Evolutionary conservation across 1,284 basidiomycete genomes (phyloP), one percentile per base, ranked within the genome.

Genomic region (Trichosporon asahii): DNA sequence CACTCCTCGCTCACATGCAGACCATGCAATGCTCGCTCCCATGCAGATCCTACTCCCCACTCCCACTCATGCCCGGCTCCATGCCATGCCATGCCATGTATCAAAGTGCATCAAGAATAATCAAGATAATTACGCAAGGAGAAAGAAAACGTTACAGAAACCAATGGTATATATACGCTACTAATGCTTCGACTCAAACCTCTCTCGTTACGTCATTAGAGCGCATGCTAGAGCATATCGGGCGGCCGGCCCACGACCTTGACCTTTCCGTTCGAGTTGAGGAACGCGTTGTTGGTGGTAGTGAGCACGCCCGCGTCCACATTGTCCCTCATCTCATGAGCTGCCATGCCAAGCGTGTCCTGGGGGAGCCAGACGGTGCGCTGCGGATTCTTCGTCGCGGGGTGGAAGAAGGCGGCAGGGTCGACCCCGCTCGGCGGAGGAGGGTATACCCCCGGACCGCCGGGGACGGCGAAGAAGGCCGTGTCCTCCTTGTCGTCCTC

Each of bases 361-460:
- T 81, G 79, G 14, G 94, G 91, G 66, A 96, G 82, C 94, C 95
- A 97, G 46, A 97, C 84, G 11, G 88, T 85, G 69, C 88, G 86
- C 82, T 93, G 91, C 57, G 90, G 88, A 66, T 90, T 87, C 66
- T 89, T 89, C 12, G 89, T 86, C 11, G 91, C 92, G 15, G 93
- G 93, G 76, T 94, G 93, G 67, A 90, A 89, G 84, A 95, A 96
- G 0, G 85, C 82, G 33, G 79, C 72, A 0, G 76, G 77, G 68
- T 83, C 80, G 61, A 79, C 71, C 12, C 77, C 77, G 18, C 73
- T 70, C 18, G 25, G 6, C 12, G 21, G 18, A 5, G 64, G 25
- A 2, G 33, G 67, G 57, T 72, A 64, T 3, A 82, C 75, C 11
- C 81, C 81, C 0, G 79, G 79, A 29, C 81, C 81, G 57, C 81